phyloP scores from a whole-genome alignment of 176 grass and related monocot species.

The Cenchrus purpureus region DNA sequence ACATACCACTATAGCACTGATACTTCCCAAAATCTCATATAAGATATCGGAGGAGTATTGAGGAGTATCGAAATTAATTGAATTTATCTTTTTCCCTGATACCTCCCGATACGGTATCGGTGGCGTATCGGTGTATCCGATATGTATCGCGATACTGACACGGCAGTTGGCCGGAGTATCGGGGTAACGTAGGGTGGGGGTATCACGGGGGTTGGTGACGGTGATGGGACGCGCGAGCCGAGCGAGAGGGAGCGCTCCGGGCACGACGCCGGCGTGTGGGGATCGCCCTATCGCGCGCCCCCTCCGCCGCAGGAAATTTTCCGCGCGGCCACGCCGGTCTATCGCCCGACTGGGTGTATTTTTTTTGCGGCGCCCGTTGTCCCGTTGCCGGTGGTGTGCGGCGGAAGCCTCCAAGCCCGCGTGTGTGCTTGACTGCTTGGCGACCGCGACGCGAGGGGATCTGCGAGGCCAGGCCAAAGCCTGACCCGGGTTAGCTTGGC shows the following conservation, averaged over 20 bases:
- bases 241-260: background rate
- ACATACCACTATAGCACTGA: no score
- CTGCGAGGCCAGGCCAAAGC: background rate
- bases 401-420: conserved; percentile 9
- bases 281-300: conserved; percentile 50
- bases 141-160: no score
- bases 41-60: no score
- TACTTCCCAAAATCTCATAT: no score
- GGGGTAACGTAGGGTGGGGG: background rate
- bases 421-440: conserved; percentile 9
- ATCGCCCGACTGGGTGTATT: background rate
- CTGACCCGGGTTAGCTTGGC: conserved; percentile 1
- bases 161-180: no score
- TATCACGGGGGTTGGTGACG: background rate
- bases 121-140: no score
- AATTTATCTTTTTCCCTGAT: no score
- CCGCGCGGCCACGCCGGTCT: background rate
- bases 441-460: conserved; percentile 39
- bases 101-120: no score
- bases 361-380: conserved; percentile 30
- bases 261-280: conserved; percentile 38
- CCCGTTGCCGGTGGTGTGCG: background rate
- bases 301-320: conserved; percentile 46
- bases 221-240: background rate
- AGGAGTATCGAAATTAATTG: no score